Conservation (phyloP, 768 basidiomycete species). For the Rhizopogon vinicolor region DNA sequence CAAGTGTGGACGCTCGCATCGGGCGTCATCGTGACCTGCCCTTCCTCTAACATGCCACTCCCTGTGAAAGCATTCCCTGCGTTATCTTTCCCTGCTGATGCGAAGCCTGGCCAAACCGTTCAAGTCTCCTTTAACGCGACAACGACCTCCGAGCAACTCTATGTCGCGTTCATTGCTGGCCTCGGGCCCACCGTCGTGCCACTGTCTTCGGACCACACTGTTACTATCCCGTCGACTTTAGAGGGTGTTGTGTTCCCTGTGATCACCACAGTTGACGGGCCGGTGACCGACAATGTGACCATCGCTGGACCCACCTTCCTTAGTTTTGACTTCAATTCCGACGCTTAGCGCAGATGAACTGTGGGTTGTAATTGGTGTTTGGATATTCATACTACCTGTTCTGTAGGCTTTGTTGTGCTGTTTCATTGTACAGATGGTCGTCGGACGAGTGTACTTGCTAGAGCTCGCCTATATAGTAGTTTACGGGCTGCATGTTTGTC, state of each 20-base stretch:
- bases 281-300: slow-evolving; percentile 34
- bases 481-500: neutral
- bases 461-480: neutral
- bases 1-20: slow-evolving; percentile 45
- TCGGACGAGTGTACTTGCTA: neutral
- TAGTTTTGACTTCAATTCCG: slow-evolving; percentile 19
- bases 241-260: slow-evolving; percentile 32
- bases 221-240: slow-evolving; percentile 20
- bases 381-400: neutral
- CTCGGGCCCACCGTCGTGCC: slow-evolving; percentile 27
- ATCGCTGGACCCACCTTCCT: slow-evolving; percentile 36
- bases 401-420: neutral
- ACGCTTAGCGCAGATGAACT: slow-evolving; percentile 1
- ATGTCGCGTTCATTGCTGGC: slow-evolving; percentile 33
- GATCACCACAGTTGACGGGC: slow-evolving; percentile 24
- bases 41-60: slow-evolving; percentile 40
- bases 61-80: slow-evolving; percentile 47
- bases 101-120: slow-evolving; percentile 27
- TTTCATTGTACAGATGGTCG: neutral
- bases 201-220: slow-evolving; percentile 15
- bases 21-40: slow-evolving; percentile 44
- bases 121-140: slow-evolving; percentile 20
- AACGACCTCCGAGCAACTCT: slow-evolving; percentile 12
- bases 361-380: neutral
- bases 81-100: slow-evolving; percentile 28